Evolutionary conservation across 305 asterid species (phyloP).

Genomic region (Fraxinus xanthoxyloides): DNA sequence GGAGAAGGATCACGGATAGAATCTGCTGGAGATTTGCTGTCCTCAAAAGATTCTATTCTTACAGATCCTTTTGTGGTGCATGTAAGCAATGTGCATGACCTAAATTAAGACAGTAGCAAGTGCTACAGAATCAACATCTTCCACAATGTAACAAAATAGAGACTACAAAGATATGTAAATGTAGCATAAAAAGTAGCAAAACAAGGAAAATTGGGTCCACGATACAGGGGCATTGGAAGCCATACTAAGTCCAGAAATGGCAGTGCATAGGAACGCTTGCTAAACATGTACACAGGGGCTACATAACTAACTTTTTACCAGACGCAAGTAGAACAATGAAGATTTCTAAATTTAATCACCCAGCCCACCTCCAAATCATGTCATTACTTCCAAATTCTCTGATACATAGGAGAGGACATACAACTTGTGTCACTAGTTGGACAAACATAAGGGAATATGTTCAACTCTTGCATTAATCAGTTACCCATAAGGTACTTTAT

Average conservation of each 20-base stretch:
- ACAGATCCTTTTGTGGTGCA: constrained; percentile 70
- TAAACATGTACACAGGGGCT: background rate
- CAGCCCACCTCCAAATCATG: background rate
- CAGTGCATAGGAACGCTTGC: background rate
- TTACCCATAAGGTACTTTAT: background rate
- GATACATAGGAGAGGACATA: background rate
- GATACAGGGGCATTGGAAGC: background rate
- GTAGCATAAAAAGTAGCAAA: constrained; percentile 2
- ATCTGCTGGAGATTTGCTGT: constrained; percentile 39
- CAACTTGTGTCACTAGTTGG: background rate
- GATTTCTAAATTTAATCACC: background rate
- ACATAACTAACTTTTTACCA: background rate
- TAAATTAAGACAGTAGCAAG: constrained; percentile 25
- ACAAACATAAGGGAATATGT: background rate
- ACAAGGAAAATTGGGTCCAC: background rate
- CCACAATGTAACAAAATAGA: background rate
- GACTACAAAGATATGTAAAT: background rate
- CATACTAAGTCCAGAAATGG: background rate
- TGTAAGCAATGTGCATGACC: constrained; percentile 64
- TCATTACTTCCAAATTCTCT: background rate
- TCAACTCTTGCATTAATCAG: background rate
- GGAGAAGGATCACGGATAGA: constrained; percentile 46
- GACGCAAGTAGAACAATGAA: background rate
- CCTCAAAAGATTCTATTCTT: constrained; percentile 44
- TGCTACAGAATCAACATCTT: constrained; percentile 2